Base-by-base conservation (phyloP, 305 asterid genomes). In the Solanum hybrid region DNA sequence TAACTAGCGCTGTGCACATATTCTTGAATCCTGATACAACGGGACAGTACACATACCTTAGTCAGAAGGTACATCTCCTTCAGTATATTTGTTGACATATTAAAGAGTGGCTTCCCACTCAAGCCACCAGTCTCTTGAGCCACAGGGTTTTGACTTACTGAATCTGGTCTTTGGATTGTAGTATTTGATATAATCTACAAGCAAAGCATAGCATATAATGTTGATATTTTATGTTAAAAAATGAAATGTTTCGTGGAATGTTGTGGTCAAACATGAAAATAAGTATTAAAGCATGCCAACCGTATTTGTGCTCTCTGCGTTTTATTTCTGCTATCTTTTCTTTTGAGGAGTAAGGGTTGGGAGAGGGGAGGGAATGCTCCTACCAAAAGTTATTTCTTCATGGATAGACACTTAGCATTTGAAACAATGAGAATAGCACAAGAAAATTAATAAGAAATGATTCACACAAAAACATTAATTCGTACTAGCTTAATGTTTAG, bases 151-250 rank as follows among this genome's bases (percentile, higher is more conserved):
- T 89, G 86, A 79, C 69, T 93, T 60, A 93, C 95, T 82, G 95
- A 24, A 85, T 95, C 95, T 4, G 98, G 99, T 91, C 99, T 95
- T 93, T 95, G 96, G 92, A 97, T 90, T 71, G 99, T 95, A 35
- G 99, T 97, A 90, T 97, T 97, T 56, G 99, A 93, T 93, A 97
- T 94, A 88, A 96, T 95, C 99, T 97, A 89, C 93, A 95, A 37
- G 69, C 38, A 92, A 64, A 85, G 24, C 11, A 56, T 56, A 56
- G 42, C 4, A 38, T 38, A 38, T 0, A 5, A 4, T 56, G 87
- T 19, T 10, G 87, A 2, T 19, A 45, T 10, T 85, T 45, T 0
- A 10, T 11, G 13, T 31, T 10, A 19, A 19, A 82, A 19, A 56
- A 56, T 11, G 8, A 32, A 14, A 45, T 12, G 17, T 27, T 56